phyloP scores from a whole-genome alignment of 176 grass and related monocot species.

The Guadua angustifolia region DNA sequence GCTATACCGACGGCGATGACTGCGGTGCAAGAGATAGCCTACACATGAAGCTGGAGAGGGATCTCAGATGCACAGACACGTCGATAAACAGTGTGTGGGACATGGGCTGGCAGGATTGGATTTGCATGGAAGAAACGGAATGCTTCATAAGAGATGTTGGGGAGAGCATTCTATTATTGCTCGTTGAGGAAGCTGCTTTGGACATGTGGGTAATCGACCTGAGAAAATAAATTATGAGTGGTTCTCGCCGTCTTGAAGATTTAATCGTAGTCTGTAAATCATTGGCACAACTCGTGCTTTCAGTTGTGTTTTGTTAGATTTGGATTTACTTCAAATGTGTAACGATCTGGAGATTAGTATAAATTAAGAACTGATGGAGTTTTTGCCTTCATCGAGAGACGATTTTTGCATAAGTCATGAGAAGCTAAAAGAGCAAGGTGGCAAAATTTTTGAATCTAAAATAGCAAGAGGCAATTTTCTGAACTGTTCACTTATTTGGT shows the following conservation, averaged over 20 bases:
- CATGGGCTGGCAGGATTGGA: conserved; percentile 67
- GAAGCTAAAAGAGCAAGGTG: neutral
- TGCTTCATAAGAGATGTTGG: conserved; percentile 47
- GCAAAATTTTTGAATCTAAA: neutral
- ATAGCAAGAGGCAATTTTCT: neutral
- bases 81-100: conserved; percentile 64
- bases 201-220: conserved; percentile 35
- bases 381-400: neutral
- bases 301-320: conserved; percentile 2
- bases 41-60: conserved; percentile 72
- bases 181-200: conserved; percentile 62
- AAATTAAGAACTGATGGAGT: neutral
- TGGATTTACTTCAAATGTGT: neutral
- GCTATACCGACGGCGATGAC: conserved; percentile 24
- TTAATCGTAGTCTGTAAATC: neutral
- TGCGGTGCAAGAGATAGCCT: conserved; percentile 46
- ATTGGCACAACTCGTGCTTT: conserved; percentile 25
- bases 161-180: conserved; percentile 51
- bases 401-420: neutral
- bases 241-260: conserved; percentile 11
- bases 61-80: conserved; percentile 51
- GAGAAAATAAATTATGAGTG: neutral
- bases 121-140: conserved; percentile 67
- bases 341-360: neutral
- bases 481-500: too few relatives aligned